Percentiles rank a stretch among this genome's conserved stretches.
phyloP scores from a whole-genome alignment of 495 filamentous ascomycete species.

The Patellaria atrata region DNA sequence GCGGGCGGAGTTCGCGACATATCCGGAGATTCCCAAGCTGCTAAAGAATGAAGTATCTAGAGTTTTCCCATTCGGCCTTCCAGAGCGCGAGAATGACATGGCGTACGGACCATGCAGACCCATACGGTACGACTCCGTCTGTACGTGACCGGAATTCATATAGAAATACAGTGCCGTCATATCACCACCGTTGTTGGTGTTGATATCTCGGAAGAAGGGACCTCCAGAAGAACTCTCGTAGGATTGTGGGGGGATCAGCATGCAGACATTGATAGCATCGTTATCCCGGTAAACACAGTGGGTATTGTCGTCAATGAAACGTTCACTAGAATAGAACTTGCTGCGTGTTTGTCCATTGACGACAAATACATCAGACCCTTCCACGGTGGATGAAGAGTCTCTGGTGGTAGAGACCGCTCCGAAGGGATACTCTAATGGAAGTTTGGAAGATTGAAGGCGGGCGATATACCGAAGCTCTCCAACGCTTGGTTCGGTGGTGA shows the following conservation, averaged over 20 bases:
- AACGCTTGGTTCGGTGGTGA: constrained; percentile 41
- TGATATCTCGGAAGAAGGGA: constrained; percentile 49
- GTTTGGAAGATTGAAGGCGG: constrained; percentile 39
- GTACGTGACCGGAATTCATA: constrained; percentile 51
- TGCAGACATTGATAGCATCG: constrained; percentile 33
- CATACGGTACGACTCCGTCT: constrained; percentile 46
- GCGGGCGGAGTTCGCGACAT: constrained; percentile 36
- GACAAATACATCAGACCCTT: constrained; percentile 49
- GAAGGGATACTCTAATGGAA: constrained; percentile 42
- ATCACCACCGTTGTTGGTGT: constrained; percentile 44
- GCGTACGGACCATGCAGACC: constrained; percentile 56
- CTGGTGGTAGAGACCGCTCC: constrained; percentile 36
- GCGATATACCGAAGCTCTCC: constrained; percentile 54
- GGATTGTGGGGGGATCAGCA: constrained; percentile 31
- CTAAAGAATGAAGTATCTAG: constrained; percentile 47
- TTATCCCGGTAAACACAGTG: constrained; percentile 44
- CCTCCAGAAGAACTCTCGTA: constrained; percentile 39
- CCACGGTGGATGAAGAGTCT: constrained; percentile 35
- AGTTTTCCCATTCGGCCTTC: constrained; percentile 33
- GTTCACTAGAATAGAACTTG: constrained; percentile 54
- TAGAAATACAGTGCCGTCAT: constrained; percentile 52
- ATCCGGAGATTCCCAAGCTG: constrained; percentile 41
- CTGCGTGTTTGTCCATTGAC: constrained; percentile 47
- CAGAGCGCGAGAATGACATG: constrained; percentile 44
- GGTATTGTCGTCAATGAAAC: constrained; percentile 51